Base-by-base conservation (phyloP, 2,329 filamentous ascomycete species). In the Ophiostoma ulmi region DNA sequence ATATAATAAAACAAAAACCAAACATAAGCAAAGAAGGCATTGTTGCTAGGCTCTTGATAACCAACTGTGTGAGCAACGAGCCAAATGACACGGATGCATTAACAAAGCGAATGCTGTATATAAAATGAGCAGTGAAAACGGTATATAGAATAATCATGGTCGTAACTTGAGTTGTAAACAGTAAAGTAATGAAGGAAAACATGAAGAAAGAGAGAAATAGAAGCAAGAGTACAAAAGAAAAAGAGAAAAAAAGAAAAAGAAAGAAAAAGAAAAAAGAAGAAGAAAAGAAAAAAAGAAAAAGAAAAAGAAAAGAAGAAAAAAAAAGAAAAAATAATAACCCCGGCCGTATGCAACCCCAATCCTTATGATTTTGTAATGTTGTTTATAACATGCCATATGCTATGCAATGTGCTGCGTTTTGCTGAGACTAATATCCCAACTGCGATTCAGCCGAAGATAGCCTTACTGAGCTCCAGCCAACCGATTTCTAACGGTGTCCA, bases 401-500 rank as follows among this genome's bases (percentile, higher is more conserved):
- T 26, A 26, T 58, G 52, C 20, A 26, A 26, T 10, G 52, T 26
- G 22, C 14, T 13, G 44, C 20, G 5, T 48, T 17, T 48, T 6
- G 39, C 26, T 26, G n/a, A 22, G 48, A 55, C 48, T 55, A 14
- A 20, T 17, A 44, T 17, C 14, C 41, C 41, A 44, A 5, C 41
- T 17, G 41, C 41, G 3, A 6, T 17, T 5, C 41, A 44, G 41
- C 13, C 11, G 14, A 44, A 44, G 41, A 48, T 7, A 8, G 20
- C 17, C 17, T 8, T n/a, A 20, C 17, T 20, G 52, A 58, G n/a
- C n/a, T 26, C 22, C 52, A 58, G 22, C n/a, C n/a, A 4, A 26
- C n/a, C 52, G 58, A 35, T 13, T 35, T 20, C 58, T 77, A 85
- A 70, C 82, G 77, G 74, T 86, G 84, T 36, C 84, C 84, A 73